These are phyloP conservation scores for Skeletonema marinoi DNA, from an alignment of 108 stramenopile genomes.

Conservation along the genomic window DNA sequence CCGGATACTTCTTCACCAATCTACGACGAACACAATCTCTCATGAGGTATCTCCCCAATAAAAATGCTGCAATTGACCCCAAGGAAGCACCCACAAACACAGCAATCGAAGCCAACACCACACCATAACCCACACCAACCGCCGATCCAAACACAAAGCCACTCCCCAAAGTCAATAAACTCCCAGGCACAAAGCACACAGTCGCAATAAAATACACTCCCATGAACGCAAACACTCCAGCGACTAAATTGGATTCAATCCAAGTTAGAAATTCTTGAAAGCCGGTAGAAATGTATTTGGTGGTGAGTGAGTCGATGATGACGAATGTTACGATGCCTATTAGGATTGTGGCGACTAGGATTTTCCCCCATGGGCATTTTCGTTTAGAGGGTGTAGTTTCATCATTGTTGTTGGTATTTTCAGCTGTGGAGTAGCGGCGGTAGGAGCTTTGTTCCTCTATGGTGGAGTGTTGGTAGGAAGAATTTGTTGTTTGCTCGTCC, in stretches of 20 bases:
- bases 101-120: conserved; percentile 53
- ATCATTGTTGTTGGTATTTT: not conserved
- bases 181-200: conserved; percentile 71
- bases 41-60: conserved; percentile 70
- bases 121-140: conserved; percentile 61
- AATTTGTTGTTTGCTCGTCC: not conserved
- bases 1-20: conserved; percentile 57
- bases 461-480: not conserved
- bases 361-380: conserved; percentile 28
- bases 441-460: not conserved
- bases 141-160: conserved; percentile 74
- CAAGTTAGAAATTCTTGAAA: conserved; percentile 61
- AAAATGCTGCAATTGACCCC: conserved; percentile 49
- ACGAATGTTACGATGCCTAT: conserved; percentile 53
- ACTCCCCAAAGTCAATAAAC: conserved; percentile 72
- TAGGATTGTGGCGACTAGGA: conserved; percentile 38
- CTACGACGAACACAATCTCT: conserved; percentile 52
- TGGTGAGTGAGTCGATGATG: conserved; percentile 64
- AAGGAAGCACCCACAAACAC: conserved; percentile 60
- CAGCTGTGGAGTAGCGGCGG: not conserved
- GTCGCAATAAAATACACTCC: conserved; percentile 70
- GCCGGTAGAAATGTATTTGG: conserved; percentile 25
- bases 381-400: not conserved
- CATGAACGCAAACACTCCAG: conserved; percentile 66
- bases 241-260: conserved; percentile 57